A percentile compares a stretch with the other conserved stretches of the same genome.
phyloP scores from a whole-genome alignment of 1,284 basidiomycete species.

The Ustilago xerochloae region DNA sequence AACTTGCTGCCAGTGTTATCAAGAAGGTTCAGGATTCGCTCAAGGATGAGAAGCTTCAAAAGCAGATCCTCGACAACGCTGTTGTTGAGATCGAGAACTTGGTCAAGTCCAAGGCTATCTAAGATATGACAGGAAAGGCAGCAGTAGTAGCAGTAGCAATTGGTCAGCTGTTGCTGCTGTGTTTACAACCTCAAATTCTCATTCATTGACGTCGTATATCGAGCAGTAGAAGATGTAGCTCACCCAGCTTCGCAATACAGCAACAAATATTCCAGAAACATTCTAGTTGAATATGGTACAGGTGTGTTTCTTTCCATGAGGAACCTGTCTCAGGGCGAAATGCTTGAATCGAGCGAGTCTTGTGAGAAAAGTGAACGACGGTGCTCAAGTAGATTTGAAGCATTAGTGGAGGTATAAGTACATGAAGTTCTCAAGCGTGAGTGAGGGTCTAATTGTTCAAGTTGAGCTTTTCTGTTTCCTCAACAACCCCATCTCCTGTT shows the following conservation, averaged over 20 bases:
- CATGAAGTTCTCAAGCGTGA: neutral
- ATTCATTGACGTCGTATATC: neutral
- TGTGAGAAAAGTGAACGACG: too few relatives aligned
- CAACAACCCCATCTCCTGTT: conserved; percentile 5
- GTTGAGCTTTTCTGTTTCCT: conserved; percentile 29
- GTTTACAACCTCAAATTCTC: neutral
- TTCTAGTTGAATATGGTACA: too few relatives aligned
- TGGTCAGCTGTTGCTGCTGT: neutral
- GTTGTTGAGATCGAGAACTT: conserved; percentile 85
- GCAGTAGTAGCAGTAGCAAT: neutral
- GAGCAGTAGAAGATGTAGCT: neutral
- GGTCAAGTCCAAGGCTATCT: conserved; percentile 68
- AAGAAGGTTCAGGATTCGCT: conserved; percentile 84
- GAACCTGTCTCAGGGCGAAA: too few relatives aligned
- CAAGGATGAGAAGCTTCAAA: conserved; percentile 91
- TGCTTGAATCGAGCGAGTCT: too few relatives aligned
- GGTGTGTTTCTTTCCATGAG: too few relatives aligned
- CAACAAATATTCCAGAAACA: too few relatives aligned
- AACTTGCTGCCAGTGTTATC: conserved; percentile 87
- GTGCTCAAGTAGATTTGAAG: too few relatives aligned
- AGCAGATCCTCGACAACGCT: conserved; percentile 85
- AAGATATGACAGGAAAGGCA: conserved; percentile 16
- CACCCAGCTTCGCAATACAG: neutral
- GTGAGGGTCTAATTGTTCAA: conserved; percentile 3
- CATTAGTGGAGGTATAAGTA: conserved; percentile 15